Conservation (phyloP, 805 yeast genomes). For the Candida nemodendra region DNA sequence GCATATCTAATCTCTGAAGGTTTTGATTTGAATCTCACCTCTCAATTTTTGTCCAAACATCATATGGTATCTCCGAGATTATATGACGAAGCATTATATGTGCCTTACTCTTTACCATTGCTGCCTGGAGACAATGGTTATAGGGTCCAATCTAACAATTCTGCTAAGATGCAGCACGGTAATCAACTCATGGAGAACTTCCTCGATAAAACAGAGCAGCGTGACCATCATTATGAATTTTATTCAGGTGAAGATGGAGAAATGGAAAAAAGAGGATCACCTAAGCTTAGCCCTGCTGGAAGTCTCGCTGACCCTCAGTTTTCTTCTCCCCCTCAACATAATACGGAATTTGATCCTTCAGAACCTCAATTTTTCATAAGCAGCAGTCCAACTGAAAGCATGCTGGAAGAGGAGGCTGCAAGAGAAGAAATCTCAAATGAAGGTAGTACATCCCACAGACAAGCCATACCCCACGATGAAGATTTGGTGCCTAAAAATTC, state of each 20-base stretch:
- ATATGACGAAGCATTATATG: constrained; percentile 91
- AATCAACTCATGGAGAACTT: constrained; percentile 65
- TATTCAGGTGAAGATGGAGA: constrained; percentile 71
- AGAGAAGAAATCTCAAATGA: constrained; percentile 3
- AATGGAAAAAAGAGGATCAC: constrained; percentile 15
- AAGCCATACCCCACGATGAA: background rate
- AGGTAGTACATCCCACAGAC: background rate
- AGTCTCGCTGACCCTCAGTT: constrained; percentile 19
- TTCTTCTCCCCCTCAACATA: constrained; percentile 35
- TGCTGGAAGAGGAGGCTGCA: constrained; percentile 22
- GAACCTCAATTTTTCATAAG: constrained; percentile 86
- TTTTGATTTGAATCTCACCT: constrained; percentile 61
- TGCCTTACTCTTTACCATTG: constrained; percentile 83
- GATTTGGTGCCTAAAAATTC: background rate
- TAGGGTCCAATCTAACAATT: constrained; percentile 67
- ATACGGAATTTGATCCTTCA: constrained; percentile 77
- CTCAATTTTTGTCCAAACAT: constrained; percentile 59
- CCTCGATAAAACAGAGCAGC: constrained; percentile 77
- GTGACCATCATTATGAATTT: constrained; percentile 90
- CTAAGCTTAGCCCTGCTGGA: constrained; percentile 21
- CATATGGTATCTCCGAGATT: constrained; percentile 85
- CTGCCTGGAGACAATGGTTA: constrained; percentile 81
- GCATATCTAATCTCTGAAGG: constrained; percentile 90
- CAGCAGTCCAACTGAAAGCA: constrained; percentile 33
- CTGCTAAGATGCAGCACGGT: constrained; percentile 39